Evolutionary conservation across 345 rosid species (phyloP).

Genomic region (Citropsis articulata): DNA sequence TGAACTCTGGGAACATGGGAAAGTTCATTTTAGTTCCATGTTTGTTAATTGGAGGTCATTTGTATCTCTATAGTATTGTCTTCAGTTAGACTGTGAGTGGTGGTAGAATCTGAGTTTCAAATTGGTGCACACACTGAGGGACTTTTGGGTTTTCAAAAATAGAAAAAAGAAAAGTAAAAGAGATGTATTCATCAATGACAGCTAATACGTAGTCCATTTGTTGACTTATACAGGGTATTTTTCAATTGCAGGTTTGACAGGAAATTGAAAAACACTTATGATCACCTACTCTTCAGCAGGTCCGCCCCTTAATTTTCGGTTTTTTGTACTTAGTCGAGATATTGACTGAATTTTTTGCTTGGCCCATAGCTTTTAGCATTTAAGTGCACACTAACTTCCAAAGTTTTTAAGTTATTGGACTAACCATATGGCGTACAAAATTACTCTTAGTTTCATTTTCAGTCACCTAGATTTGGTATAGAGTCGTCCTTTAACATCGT

Average conservation of each 20-base stretch:
- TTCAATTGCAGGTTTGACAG: conserved; percentile 79
- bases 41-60: neutral
- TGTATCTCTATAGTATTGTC: neutral
- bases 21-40: neutral
- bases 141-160: neutral
- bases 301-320: conserved; percentile 15
- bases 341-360: neutral
- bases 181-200: neutral
- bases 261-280: conserved; percentile 82
- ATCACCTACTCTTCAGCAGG: conserved; percentile 98
- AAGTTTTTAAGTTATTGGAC: neutral
- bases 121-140: neutral
- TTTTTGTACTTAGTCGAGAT: neutral
- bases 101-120: neutral
- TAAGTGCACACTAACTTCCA: neutral
- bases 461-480: neutral
- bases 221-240: conserved; percentile 13
- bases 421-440: neutral
- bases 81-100: neutral
- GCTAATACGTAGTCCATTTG: neutral
- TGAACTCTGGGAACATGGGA: neutral
- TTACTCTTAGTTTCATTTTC: neutral
- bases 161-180: neutral
- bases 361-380: neutral
- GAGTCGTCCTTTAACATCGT: neutral